Evolutionary conservation across 768 basidiomycete species (phyloP).

Genomic region (Phallus indusiatus): DNA sequence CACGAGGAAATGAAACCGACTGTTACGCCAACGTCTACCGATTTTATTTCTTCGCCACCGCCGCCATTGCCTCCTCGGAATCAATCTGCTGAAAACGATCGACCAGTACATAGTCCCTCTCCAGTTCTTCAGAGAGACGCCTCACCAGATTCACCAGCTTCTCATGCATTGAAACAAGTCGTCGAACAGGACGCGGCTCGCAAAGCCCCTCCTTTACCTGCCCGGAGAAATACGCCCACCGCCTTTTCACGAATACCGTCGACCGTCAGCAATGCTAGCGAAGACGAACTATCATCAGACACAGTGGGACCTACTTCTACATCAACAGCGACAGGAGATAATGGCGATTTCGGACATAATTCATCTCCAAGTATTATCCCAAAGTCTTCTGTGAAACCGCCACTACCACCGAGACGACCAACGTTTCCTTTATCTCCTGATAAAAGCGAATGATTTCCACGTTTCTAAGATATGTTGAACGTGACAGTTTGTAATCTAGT

Average conservation of each 20-base stretch:
- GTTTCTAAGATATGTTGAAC: not conserved
- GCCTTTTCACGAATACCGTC: not conserved
- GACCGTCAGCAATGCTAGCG: not conserved
- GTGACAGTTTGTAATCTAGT: not conserved
- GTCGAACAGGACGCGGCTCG: constrained; percentile 25
- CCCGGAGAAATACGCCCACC: not conserved
- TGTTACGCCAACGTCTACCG: not conserved
- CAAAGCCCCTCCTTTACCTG: not conserved
- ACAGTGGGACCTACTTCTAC: not conserved
- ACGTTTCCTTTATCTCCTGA: not conserved
- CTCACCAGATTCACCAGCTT: constrained; percentile 31
- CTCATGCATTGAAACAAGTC: constrained; percentile 49
- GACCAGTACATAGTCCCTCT: constrained; percentile 20
- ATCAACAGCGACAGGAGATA: not conserved
- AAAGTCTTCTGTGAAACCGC: not conserved
- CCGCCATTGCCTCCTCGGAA: not conserved
- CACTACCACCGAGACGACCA: not conserved
- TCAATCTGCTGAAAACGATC: constrained; percentile 16
- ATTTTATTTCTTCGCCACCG: not conserved
- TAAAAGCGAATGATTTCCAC: not conserved
- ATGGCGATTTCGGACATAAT: not conserved
- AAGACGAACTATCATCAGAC: not conserved
- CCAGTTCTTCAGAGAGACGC: constrained; percentile 16
- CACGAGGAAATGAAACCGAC: not conserved
- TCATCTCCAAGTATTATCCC: not conserved